Evolutionary conservation across 1,139 yeast species (phyloP), one percentile per base, ranked within the genome.

Genomic region (Yamadazyma oceani): DNA sequence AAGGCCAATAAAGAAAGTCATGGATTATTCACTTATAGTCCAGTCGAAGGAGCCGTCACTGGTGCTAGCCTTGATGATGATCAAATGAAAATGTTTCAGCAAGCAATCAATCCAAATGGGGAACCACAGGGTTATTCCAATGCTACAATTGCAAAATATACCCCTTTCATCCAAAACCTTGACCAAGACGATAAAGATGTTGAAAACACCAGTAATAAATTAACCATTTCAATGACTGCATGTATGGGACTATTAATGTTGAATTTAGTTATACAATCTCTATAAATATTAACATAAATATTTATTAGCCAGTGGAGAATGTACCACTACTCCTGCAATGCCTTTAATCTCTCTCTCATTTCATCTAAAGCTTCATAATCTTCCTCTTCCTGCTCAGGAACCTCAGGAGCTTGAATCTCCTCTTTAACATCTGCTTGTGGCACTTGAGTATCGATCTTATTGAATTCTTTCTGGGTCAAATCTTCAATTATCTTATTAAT

Each of bases 331-430:
- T 81, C 85, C 58, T 90, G 97, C 44, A 92, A 65, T 0, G 97
- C 97, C 53, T 74, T 82, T 39, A 92, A 70, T 41, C 97, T 69
- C 55, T 90, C 92, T 47, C 96, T 75, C 97, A 92, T 92, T 51
- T 82, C 90, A 50, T 80, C 82, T 43, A 92, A 66, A 51, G 87
- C 77, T 43, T 76, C 82, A 45, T 78, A 85, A 46, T 86, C 94
- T 38, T 82, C 89, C 31, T 80, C 87, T 27, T 36, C 43, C 32
- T 48, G 43, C 35, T 44, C 42, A 15, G 5, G 5, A 14, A 38
- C 22, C 25, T 41, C 48, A 2, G 41, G 42, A 16, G 37, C 39
- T 26, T 58, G 66, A 15, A 60, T 63, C 14, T 59, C 67, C 14
- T 59, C 66, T 12, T n/a, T 12, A 21, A 60, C 53, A 29, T 53